A percentile compares a stretch with the other conserved stretches of the same genome.
phyloP scores from a whole-genome alignment of 1,139 yeast genomes.

The Lodderomyces pseudojiufengensis region DNA sequence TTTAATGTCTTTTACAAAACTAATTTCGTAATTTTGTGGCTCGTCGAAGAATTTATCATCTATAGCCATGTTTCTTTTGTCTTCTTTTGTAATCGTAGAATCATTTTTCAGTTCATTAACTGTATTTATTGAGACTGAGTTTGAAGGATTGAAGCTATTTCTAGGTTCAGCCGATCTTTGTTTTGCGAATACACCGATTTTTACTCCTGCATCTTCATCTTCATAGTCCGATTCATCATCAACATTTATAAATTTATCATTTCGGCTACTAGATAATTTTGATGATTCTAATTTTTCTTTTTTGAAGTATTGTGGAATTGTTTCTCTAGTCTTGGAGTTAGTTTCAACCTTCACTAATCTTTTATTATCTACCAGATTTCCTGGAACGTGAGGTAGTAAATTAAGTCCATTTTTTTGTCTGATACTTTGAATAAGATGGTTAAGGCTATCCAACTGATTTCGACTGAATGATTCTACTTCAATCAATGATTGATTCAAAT shows the following conservation, averaged over 20 bases:
- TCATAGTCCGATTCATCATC: conserved; percentile 9
- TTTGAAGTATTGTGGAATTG: conserved; percentile 8
- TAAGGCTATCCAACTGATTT: no score
- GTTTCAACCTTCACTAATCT: conserved; percentile 2
- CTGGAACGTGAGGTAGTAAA: background rate
- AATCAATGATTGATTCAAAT: background rate
- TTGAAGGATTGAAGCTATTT: no score
- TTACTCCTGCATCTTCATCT: conserved; percentile 2
- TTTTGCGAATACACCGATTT: conserved; percentile 1
- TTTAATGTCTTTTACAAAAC: background rate
- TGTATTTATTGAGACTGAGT: no score
- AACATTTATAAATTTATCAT: conserved; percentile 7
- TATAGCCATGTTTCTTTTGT: no score
- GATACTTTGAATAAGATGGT: no score
- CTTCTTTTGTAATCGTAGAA: background rate
- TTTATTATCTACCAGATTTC: background rate
- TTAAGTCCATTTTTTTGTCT: conserved; percentile 15
- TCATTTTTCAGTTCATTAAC: background rate
- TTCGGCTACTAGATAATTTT: background rate
- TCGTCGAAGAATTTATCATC: background rate
- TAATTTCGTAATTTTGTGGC: background rate
- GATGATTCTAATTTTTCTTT: background rate
- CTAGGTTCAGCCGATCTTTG: background rate
- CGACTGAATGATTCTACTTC: no score
- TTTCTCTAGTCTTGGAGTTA: background rate